phyloP scores from a whole-genome alignment of 2,329 filamentous ascomycete genomes.

The Hirsutella thompsonii region DNA sequence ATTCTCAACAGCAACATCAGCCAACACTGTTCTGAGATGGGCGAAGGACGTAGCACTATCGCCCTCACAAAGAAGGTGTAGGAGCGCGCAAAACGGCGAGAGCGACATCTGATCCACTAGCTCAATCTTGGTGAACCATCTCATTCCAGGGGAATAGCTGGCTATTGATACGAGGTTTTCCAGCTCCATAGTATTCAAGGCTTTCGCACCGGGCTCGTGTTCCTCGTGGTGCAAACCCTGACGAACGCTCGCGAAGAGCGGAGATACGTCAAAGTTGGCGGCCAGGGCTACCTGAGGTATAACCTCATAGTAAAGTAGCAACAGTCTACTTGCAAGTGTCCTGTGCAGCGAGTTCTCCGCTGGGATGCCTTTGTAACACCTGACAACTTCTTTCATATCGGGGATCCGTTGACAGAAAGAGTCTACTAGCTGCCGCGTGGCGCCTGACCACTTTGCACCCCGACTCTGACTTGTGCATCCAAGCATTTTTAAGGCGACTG shows the following conservation, averaged over 20 bases:
- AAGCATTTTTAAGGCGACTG: constrained; percentile 48
- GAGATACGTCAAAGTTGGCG: constrained; percentile 79
- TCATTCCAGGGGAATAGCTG: constrained; percentile 68
- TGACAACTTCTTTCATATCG: constrained; percentile 67
- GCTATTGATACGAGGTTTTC: constrained; percentile 74
- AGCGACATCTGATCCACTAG: constrained; percentile 27
- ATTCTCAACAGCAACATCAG: constrained; percentile 49
- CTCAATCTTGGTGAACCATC: constrained; percentile 74
- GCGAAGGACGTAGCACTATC: constrained; percentile 18
- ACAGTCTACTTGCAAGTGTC: constrained; percentile 63
- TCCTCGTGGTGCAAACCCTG: constrained; percentile 42
- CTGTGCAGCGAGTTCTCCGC: constrained; percentile 61
- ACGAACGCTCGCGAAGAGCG: constrained; percentile 58
- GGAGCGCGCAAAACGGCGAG: constrained; percentile 60
- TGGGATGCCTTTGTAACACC: constrained; percentile 56
- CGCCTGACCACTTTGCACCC: constrained; percentile 52
- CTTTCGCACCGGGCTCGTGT: constrained; percentile 33
- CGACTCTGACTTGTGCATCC: constrained; percentile 22
- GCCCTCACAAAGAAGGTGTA: constrained; percentile 31
- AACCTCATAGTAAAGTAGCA: constrained; percentile 76
- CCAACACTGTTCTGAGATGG: constrained; percentile 42
- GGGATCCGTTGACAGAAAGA: constrained; percentile 72
- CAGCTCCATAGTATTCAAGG: constrained; percentile 58
- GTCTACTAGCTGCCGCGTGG: constrained; percentile 51
- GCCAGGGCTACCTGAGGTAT: constrained; percentile 68